These are phyloP conservation scores for Effrenium voratum DNA, from an alignment of 73 alveolate species.

Conservation along the genomic window DNA sequence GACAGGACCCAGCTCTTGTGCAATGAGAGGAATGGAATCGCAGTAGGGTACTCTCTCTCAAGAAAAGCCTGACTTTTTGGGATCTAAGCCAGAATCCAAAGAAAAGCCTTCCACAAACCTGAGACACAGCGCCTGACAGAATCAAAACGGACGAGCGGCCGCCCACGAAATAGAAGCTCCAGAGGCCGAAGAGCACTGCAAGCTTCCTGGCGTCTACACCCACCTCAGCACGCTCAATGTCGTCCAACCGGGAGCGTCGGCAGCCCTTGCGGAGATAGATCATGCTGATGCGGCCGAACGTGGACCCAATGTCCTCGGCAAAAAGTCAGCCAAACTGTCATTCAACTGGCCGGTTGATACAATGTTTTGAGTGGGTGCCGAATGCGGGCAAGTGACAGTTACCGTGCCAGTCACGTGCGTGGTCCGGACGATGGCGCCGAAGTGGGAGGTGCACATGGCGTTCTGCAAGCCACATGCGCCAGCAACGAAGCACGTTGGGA, in stretches of 20 bases:
- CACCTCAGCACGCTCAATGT: constrained; percentile 71
- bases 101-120: too few relatives aligned
- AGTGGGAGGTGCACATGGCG: constrained; percentile 87
- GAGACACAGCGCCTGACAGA: too few relatives aligned
- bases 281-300: constrained; percentile 88
- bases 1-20: too few relatives aligned
- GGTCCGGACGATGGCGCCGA: constrained; percentile 71
- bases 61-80: too few relatives aligned
- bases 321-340: too few relatives aligned
- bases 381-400: too few relatives aligned
- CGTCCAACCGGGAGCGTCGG: constrained; percentile 45
- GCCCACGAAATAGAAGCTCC: constrained; percentile 66
- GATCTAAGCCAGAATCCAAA: too few relatives aligned
- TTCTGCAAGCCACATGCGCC: constrained; percentile 87
- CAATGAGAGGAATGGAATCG: too few relatives aligned
- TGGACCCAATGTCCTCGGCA: constrained; percentile 87
- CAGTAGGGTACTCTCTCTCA: too few relatives aligned
- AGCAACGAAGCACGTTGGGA: constrained; percentile 57
- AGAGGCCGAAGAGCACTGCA: constrained; percentile 62
- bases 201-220: constrained; percentile 84
- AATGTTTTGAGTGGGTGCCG: too few relatives aligned
- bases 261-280: constrained; percentile 71
- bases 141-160: too few relatives aligned
- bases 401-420: constrained; percentile 47
- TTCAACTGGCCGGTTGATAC: too few relatives aligned